Base-by-base conservation (phyloP, 208 protist genomes). In the Trypanosoma avium region DNA sequence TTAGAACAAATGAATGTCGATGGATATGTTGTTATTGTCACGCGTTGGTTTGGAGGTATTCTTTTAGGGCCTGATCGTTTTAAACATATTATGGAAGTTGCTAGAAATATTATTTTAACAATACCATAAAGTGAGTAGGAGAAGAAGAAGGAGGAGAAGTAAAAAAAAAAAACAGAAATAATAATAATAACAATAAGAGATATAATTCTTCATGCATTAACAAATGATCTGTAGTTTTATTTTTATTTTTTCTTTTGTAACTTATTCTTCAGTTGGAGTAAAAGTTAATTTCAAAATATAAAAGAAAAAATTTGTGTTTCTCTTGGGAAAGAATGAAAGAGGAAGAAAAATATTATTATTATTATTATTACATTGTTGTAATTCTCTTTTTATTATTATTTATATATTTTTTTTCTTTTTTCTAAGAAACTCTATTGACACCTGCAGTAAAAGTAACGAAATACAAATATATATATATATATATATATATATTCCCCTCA, bases 41-140 rank as follows among this genome's bases (percentile, higher is more conserved):
- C 96, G 36, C 86, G 97, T 5, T 99, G 97, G 96, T 99, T 88
- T 72, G 97, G 97, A 24, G 97, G 97, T 53, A 96, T 98, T 46
- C 73, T 96, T 17, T 88, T 99, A 8, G 94, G 95, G 1, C 84
- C 90, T 2, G 96, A 98, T 60, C 83, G 97, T 15, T 98, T 98
- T 65, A 95, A 94, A 61, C 89, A 97, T 77, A 95, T 97, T 46
- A 90, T 94, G 83, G 80, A 82, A 50, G 87, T 95, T 42, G 79
- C 85, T 3, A 80, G 78, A 49, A 78, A 90, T 53, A 82, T 92
- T 1, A 27, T 70, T 8, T 50, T 87, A 19, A 90, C 84, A 5
- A 90, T 88, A 30, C 85, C 84, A 15, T 53, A 91, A 53, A 76
- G 74, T 2, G 79, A 90, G 57, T 5, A 47, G 42, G 49, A 48